Percentiles rank a stretch among this genome's conserved stretches.
These are phyloP conservation scores for Mollisiaceae sp. DNA, from an alignment of 2,329 filamentous ascomycete species.

Conservation along the genomic window DNA sequence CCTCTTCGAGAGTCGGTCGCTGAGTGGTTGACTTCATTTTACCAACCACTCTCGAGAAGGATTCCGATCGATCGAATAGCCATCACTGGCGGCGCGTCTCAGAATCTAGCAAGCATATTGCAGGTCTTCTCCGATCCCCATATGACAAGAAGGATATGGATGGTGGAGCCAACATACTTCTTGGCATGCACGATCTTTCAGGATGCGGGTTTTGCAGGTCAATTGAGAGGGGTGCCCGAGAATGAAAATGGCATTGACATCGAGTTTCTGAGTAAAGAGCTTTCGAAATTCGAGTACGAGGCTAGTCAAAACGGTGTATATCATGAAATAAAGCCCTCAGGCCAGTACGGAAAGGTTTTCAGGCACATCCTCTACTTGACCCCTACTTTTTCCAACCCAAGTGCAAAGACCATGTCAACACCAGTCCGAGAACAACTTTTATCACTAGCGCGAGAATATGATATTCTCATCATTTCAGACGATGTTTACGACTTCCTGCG, in stretches of 20 bases:
- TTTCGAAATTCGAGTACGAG: constrained; percentile 42
- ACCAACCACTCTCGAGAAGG: constrained; percentile 46
- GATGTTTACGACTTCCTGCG: constrained; percentile 76
- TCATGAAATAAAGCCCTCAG: constrained; percentile 51
- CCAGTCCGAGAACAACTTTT: constrained; percentile 60
- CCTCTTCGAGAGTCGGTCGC: constrained; percentile 60
- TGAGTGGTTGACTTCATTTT: constrained; percentile 64
- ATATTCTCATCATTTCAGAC: constrained; percentile 69
- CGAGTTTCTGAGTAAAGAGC: constrained; percentile 53
- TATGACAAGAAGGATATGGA: constrained; percentile 58
- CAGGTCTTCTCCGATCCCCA: constrained; percentile 54
- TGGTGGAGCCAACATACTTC: constrained; percentile 70
- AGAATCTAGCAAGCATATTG: constrained; percentile 67
- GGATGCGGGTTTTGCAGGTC: constrained; percentile 62
- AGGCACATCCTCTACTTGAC: constrained; percentile 79
- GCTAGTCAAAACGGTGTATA: constrained; percentile 23
- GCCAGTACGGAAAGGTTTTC: constrained; percentile 84
- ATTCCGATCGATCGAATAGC: constrained; percentile 58
- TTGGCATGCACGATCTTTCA: constrained; percentile 69
- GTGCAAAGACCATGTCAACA: constrained; percentile 67
- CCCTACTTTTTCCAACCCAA: constrained; percentile 74
- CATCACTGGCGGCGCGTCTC: constrained; percentile 69
- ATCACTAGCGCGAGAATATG: constrained; percentile 63
- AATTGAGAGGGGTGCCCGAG: constrained; percentile 61
- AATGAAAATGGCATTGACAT: constrained; percentile 67